These are phyloP conservation scores for Diddensiella santjacobensis DNA, from an alignment of 805 yeast genomes.

Conservation along the genomic window DNA sequence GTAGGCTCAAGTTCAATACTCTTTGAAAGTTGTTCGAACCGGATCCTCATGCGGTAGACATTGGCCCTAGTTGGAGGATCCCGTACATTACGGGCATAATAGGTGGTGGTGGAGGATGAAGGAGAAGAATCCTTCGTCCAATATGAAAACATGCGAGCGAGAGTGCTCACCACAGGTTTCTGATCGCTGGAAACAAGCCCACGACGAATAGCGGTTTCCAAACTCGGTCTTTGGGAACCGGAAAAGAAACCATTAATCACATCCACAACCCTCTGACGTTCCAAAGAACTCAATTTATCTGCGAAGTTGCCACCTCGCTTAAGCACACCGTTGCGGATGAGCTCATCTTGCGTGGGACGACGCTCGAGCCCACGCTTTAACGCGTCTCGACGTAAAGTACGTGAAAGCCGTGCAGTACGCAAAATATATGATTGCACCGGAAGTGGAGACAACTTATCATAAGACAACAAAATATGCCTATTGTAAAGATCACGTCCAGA, in stretches of 20 bases:
- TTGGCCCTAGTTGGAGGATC: constrained; percentile 25
- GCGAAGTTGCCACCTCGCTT: constrained; percentile 23
- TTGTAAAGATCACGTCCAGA: constrained; percentile 22
- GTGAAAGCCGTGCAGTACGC: constrained; percentile 20
- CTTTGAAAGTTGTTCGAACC: constrained; percentile 18
- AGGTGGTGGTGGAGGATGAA: background rate
- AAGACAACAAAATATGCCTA: constrained; percentile 24
- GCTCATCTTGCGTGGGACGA: constrained; percentile 26
- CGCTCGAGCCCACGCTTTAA: constrained; percentile 22
- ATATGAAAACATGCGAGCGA: constrained; percentile 21
- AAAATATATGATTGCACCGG: constrained; percentile 18
- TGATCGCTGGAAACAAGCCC: constrained; percentile 13
- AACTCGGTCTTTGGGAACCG: constrained; percentile 19
- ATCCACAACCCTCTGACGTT: constrained; percentile 26
- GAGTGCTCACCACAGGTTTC: constrained; percentile 17
- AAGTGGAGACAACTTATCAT: constrained; percentile 22
- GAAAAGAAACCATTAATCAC: constrained; percentile 20
- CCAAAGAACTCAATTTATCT: constrained; percentile 17
- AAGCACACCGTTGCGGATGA: constrained; percentile 27
- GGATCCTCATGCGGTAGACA: constrained; percentile 18
- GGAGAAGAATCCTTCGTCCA: background rate
- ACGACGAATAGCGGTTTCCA: constrained; percentile 18
- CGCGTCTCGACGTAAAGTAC: constrained; percentile 21
- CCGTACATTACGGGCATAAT: background rate
- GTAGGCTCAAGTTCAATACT: constrained; percentile 4